These are phyloP conservation scores for Cephaloascus fragrans DNA, from an alignment of 805 yeast genomes.

Conservation along the genomic window DNA sequence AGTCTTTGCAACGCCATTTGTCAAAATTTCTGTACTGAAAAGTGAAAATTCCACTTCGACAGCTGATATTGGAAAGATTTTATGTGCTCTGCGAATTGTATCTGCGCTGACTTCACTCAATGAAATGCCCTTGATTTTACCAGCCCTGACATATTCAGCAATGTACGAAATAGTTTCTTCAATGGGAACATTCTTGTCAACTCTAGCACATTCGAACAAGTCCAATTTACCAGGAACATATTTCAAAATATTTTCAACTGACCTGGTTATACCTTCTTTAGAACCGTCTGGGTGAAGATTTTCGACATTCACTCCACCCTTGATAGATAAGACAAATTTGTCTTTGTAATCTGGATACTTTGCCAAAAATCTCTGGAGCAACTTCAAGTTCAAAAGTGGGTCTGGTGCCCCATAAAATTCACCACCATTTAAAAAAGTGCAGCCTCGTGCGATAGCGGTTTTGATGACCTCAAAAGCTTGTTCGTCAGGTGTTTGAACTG, in stretches of 20 bases:
- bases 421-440: conserved; percentile 59
- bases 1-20: conserved; percentile 53
- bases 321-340: conserved; percentile 52
- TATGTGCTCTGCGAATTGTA: conserved; percentile 49
- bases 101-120: conserved; percentile 62
- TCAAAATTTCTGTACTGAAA: conserved; percentile 49
- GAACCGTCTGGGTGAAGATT: conserved; percentile 39
- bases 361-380: conserved; percentile 48
- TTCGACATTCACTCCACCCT: conserved; percentile 45
- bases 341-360: conserved; percentile 45
- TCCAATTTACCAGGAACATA: conserved; percentile 36
- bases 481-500: conserved; percentile 43
- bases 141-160: conserved; percentile 49
- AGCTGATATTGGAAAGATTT: conserved; percentile 47
- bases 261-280: conserved; percentile 31
- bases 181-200: conserved; percentile 45
- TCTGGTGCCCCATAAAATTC: conserved; percentile 62
- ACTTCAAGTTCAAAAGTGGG: conserved; percentile 40
- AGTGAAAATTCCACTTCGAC: conserved; percentile 78
- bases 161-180: conserved; percentile 51
- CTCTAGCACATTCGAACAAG: conserved; percentile 65
- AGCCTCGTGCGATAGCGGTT: conserved; percentile 36
- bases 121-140: conserved; percentile 61
- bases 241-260: conserved; percentile 35
- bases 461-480: conserved; percentile 46